Evolutionary conservation across 208 protist genomes (phyloP), one percentile per base, ranked within the genome.

Genomic region (Lotmaria passim): DNA sequence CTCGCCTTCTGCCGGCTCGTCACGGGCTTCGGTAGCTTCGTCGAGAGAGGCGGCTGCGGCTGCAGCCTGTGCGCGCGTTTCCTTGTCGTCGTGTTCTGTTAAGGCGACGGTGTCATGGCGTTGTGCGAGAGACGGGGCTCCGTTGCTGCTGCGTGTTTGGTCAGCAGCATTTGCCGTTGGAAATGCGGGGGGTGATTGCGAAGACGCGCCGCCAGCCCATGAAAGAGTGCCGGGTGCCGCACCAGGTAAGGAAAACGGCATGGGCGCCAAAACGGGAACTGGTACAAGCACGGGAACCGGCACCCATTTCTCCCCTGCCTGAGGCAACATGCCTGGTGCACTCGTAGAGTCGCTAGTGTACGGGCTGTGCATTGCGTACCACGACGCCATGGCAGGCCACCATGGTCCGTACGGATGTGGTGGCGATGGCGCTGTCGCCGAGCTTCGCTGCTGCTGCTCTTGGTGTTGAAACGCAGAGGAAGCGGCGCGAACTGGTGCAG

Each of bases 321-420:
- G 24, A 6, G 55, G 36, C 55, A n/a, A n/a, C n/a, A 41, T 41
- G 26, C 26, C 43, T n/a, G 56, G 0, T 2, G 33, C 56, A 7
- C 47, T 47, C 11, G 12, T 26, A 26, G n/a, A 17, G 24, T 19
- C 23, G 11, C 55, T 48, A 41, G 15, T 24, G 8, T 15, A 33
- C 21, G 17, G 11, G 39, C 15, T 23, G 39, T 60, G 69, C 5
- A 51, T 46, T 14, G 69, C 69, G 59, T 44, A 56, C 69, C 69
- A 75, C 21, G 44, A 43, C 0, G 69, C 31, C 34, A 61, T 38
- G n/a, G 57, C 28, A 14, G 69, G 60, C 58, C 69, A 75, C 69
- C 69, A 75, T 30, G 60, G 69, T 23, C 60, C 58, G 43, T 75
- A 75, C 30, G 55, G 31, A 33, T 36, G 24, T 12, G 39, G 31